Evolutionary conservation across 345 rosid species (phyloP).

Genomic region (Hypericum androsaemum): DNA sequence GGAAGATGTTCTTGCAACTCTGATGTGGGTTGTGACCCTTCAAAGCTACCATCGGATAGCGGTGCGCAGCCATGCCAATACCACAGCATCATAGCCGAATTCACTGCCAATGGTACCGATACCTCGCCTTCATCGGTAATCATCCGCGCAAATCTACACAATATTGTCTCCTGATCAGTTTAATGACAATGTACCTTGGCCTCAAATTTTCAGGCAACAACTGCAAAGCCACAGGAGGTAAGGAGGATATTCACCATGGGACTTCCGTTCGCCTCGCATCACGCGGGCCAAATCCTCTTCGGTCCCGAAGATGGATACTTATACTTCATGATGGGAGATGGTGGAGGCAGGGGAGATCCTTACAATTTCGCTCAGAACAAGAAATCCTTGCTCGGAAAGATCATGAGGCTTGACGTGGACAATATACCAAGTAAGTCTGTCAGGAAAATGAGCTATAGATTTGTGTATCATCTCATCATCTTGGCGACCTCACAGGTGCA

Average conservation of each 20-base stretch:
- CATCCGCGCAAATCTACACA: not conserved
- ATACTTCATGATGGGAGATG: constrained; percentile 50
- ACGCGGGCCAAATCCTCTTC: constrained; percentile 48
- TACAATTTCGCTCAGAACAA: constrained; percentile 42
- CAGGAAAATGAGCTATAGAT: not conserved
- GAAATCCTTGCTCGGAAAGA: constrained; percentile 49
- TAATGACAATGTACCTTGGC: not conserved
- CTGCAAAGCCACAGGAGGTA: constrained; percentile 25
- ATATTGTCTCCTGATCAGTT: not conserved
- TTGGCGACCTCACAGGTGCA: constrained; percentile 16
- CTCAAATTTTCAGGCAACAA: constrained; percentile 5
- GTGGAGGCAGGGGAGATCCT: constrained; percentile 28
- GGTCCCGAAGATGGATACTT: constrained; percentile 45
- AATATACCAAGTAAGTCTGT: constrained; percentile 23
- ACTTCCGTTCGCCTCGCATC: constrained; percentile 31
- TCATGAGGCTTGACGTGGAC: constrained; percentile 44
- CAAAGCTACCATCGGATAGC: constrained; percentile 8
- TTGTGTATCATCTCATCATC: too few species aligned
- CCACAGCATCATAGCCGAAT: constrained; percentile 1
- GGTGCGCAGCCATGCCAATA: not conserved
- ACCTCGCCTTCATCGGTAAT: not conserved
- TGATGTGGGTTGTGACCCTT: constrained; percentile 35
- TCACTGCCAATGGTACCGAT: not conserved
- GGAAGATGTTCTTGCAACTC: constrained; percentile 38
- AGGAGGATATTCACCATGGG: constrained; percentile 46